These are phyloP conservation scores for Isoetes engelmannii DNA, from an alignment of 83 land plant species.

Conservation along the genomic window DNA sequence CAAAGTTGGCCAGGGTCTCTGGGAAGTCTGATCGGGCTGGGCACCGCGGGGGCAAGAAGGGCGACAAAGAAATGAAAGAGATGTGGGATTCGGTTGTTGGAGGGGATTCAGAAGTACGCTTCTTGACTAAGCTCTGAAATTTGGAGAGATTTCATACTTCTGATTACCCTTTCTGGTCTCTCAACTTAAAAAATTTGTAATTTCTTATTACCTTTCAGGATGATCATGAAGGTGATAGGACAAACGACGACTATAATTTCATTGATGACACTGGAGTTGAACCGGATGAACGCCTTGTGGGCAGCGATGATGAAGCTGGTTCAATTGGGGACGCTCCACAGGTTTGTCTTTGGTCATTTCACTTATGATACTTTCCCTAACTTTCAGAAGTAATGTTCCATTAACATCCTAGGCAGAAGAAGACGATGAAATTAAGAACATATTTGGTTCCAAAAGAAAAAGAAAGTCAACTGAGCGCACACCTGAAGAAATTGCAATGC, in stretches of 20 bases:
- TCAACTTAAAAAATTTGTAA: neutral
- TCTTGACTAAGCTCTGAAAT: neutral
- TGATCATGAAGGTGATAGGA: conserved; percentile 67
- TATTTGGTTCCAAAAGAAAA: conserved; percentile 72
- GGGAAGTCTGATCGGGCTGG: no score
- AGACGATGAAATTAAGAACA: conserved; percentile 58
- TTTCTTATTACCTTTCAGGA: conserved; percentile 38
- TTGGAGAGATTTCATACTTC: neutral
- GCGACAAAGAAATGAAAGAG: conserved; percentile 69
- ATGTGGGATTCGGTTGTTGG: conserved; percentile 92
- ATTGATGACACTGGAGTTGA: conserved; percentile 95
- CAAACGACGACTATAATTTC: conserved; percentile 74
- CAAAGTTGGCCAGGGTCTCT: no score
- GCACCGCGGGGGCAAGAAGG: conserved; percentile 23
- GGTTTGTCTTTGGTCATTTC: conserved; percentile 32
- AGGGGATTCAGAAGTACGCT: conserved; percentile 72
- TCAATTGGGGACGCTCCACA: conserved; percentile 67
- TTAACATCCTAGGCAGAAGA: conserved; percentile 63
- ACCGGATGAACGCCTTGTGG: conserved; percentile 52
- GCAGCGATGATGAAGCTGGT: conserved; percentile 64
- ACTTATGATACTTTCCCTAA: neutral
- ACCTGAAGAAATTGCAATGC: conserved; percentile 72
- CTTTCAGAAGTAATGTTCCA: neutral
- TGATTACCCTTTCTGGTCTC: neutral
- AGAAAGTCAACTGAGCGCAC: conserved; percentile 69